Evolutionary conservation across 2,329 filamentous ascomycete species (phyloP), one percentile per base, ranked within the genome.

Genomic region (Monosporascus sp.): DNA sequence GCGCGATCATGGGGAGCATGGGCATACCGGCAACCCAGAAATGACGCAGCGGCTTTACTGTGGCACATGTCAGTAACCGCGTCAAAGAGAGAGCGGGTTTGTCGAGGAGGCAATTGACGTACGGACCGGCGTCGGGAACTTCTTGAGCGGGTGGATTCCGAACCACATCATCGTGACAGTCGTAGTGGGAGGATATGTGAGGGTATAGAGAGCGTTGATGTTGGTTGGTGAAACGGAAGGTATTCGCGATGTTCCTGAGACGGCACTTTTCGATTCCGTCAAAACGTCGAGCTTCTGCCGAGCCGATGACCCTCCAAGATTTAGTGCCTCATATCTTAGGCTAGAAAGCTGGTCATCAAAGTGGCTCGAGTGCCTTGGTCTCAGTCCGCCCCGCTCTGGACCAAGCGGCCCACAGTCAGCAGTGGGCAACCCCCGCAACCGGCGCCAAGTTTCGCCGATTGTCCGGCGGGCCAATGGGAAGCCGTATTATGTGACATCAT

Each of bases 21-120:
- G 35, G 80, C 89, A 71, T 94, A 96, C 93, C 91, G 73, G 93
- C 93, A 75, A 82, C 81, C 81, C 92, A 94, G 85, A 97, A 97
- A 65, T 93, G 93, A 74, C 84, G 85, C 86, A 95, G 86, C 67
- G 93, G 91, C 81, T 84, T 83, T 78, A 90, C 93, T 97, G 55
- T 60, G 53, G 60, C 58, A 67, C 57, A 68, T 46, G 67, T 66
- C 58, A 67, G 60, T 59, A 66, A 52, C 54, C 53, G 54, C 64
- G 54, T 57, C 54, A 50, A 45, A 52, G 51, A 43, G 39, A 47
- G 39, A 47, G 35, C 48, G 55, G 50, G 48, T 45, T 47, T 36
- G 47, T 39, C 38, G 57, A 45, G 46, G 54, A 52, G 53, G 53
- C 63, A 66, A 74, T 77, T 73, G 70, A 86, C 88, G 69, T 83